Base-by-base conservation (phyloP, 345 rosid genomes). In the Arabis alpina region DNA sequence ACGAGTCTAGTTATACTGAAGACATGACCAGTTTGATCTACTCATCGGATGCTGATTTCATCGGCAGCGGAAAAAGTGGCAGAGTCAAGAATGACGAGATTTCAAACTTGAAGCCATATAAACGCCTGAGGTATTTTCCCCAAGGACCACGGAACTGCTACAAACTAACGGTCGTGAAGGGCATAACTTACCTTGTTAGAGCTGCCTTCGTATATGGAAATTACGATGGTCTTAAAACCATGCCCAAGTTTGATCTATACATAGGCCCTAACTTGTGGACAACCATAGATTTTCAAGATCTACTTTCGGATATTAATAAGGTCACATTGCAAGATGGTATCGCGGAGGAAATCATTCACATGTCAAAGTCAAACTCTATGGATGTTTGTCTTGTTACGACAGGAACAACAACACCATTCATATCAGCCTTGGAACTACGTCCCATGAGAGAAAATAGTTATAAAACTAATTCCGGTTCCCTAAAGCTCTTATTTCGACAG, bases 1-100 rank as follows among this genome's bases (percentile, higher is more conserved):
- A 51, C 54, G 54, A 51, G 54, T 51, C 54, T 51, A 51, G 32
- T 51, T 51, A 51, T 24, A 24, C 54, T 4, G 32, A 23, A 51
- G 2, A 23, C 1, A 4, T 5, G 3, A 51, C 54, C 3, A 2
- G 8, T 23, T 51, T 51, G 54, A 10, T 4, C 10, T 51, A 10
- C 32, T 10, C 54, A 51, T 51, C 54, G 8, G 54, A 32, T 4
- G 42, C 23, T 14, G 41, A 9, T 54, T 34, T 8, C 41, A 54
- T 54, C 42, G 42, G 8, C 12, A 32, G 13, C 12, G 60, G 60
- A 30, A 54, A 13, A 34, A 9, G 24, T 7, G 60, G 60, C 5
- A n/a, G 2, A 54, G 34, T 7, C 42, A 34, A 14, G 42, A 7
- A n/a, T 12, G 23, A 49, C 13, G 53, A 49, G 8, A 3, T 49